Base-by-base conservation (phyloP, 768 basidiomycete genomes). In the Cantharellus cinnabarinus region DNA sequence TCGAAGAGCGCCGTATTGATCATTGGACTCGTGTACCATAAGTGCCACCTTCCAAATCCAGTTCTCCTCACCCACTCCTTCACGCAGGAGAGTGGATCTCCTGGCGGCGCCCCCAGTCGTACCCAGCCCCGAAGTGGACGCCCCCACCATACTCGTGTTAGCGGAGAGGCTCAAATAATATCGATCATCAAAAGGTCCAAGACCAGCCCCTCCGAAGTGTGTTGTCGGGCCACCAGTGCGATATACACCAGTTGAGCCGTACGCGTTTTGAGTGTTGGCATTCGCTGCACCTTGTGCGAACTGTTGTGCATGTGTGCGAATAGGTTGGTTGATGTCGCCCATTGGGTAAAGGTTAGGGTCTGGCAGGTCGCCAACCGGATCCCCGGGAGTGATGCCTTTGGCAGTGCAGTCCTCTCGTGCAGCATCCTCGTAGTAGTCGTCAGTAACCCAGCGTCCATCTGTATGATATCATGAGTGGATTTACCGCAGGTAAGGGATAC, bases 371-470 rank as follows among this genome's bases (percentile, higher is more conserved):
- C 85, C 85, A 20, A 93, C 90, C 4, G 73, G 77, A 57, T 89
- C 84, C 7, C 87, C 85, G 0, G 93, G 77, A 63, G 84, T 83
- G 64, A 89, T 76, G 3, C 90, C 93, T 41, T 81, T 80, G n/a
- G 79, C 79, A 2, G 81, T 77, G 65, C 88, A 85, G 51, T 89
- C 85, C 61, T 77, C 80, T 0, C 82, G 75, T 0, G 79, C 78
- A 59, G 85, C 85, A 44, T 83, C 85, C 69, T 99, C 95, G 70
- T 89, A 89, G 68, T 99, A 99, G 71, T 98, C 95, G 66, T 98
- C 95, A 4, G 79, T 78, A 1, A 98, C 82, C 85, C 91, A 94
- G 66, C 79, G 75, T 0, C 94, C 95, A 59, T 90, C 93, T 95
- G 62, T 40, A 4, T 7, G 39, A 15, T 7, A 40, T 4, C 42